phyloP scores from a whole-genome alignment of 371 early-diverging fungal genomes.

The Mucor indicus region DNA sequence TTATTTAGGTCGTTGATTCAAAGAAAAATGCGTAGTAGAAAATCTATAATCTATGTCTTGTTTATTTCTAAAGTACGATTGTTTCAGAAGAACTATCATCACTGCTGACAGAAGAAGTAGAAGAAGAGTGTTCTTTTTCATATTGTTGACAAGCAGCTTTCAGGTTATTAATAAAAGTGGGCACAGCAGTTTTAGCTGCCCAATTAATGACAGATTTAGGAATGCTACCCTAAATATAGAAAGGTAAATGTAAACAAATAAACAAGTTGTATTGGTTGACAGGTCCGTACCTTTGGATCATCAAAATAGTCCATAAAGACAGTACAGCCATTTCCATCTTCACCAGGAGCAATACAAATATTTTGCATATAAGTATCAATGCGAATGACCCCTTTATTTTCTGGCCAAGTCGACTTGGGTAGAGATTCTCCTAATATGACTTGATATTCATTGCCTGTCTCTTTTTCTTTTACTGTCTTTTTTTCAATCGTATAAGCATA shows the following conservation, averaged over 20 bases:
- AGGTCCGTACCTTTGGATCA: constrained; percentile 47
- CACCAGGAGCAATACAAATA: constrained; percentile 34
- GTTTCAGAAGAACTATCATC: too few relatives aligned
- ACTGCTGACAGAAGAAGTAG: too few relatives aligned
- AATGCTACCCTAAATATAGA: constrained; percentile 33
- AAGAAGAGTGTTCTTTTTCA: constrained; percentile 19
- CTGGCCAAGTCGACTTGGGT: constrained; percentile 19
- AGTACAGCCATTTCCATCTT: constrained; percentile 36
- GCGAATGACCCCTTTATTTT: constrained; percentile 36
- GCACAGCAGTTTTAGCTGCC: constrained; percentile 48
- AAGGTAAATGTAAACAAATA: not conserved
- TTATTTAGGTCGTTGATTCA: too few relatives aligned
- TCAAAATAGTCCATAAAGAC: constrained; percentile 52
- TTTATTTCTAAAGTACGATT: too few relatives aligned
- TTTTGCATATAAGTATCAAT: constrained; percentile 49
- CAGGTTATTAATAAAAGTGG: constrained; percentile 31
- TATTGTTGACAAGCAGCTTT: constrained; percentile 20
- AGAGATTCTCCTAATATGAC: constrained; percentile 48
- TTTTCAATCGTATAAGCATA: constrained; percentile 42
- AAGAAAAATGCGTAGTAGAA: too few relatives aligned
- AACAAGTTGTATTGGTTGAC: constrained; percentile 1
- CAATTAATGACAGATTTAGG: constrained; percentile 47
- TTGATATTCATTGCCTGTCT: constrained; percentile 23
- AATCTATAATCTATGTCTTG: too few relatives aligned
- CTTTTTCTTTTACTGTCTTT: constrained; percentile 14